These are phyloP conservation scores for Yamadazyma philogaea DNA, from an alignment of 805 yeast species.

Conservation along the genomic window DNA sequence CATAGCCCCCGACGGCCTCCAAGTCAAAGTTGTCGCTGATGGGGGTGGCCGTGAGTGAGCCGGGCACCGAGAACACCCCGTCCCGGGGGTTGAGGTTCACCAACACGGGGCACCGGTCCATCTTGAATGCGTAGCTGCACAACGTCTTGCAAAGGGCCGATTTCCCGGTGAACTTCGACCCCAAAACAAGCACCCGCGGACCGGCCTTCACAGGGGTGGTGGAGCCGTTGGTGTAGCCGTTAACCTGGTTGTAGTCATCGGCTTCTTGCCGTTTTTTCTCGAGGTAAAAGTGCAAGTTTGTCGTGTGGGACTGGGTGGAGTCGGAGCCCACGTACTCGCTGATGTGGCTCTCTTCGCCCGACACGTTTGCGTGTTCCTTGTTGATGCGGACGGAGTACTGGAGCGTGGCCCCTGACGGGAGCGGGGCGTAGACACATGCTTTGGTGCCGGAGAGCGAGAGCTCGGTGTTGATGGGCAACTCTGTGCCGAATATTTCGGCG, in stretches of 20 bases:
- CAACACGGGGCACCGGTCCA: constrained; percentile 62
- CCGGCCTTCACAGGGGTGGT: constrained; percentile 25
- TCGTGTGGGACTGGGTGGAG: constrained; percentile 61
- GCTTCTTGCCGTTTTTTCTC: constrained; percentile 49
- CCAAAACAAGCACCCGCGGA: constrained; percentile 70
- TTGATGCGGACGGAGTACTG: constrained; percentile 33
- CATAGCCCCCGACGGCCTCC: constrained; percentile 70
- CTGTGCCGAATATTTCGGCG: constrained; percentile 93
- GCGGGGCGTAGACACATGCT: constrained; percentile 37
- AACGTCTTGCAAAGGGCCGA: constrained; percentile 68
- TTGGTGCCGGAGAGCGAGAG: constrained; percentile 37
- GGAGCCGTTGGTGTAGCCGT: constrained; percentile 9
- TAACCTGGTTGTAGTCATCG: constrained; percentile 19
- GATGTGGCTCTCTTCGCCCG: constrained; percentile 35
- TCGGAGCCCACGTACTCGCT: constrained; percentile 68
- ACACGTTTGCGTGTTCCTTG: constrained; percentile 19
- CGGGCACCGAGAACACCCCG: constrained; percentile 75
- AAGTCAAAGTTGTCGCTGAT: constrained; percentile 77
- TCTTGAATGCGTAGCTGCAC: constrained; percentile 71
- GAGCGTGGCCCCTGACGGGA: constrained; percentile 61
- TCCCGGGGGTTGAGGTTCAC: constrained; percentile 77
- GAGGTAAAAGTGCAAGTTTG: constrained; percentile 72
- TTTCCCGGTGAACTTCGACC: constrained; percentile 74
- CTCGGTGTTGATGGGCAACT: constrained; percentile 68
- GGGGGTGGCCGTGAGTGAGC: constrained; percentile 80